Evolutionary conservation across 306 rosid genomes (phyloP).

Genomic region (Ceratonia siliqua): DNA sequence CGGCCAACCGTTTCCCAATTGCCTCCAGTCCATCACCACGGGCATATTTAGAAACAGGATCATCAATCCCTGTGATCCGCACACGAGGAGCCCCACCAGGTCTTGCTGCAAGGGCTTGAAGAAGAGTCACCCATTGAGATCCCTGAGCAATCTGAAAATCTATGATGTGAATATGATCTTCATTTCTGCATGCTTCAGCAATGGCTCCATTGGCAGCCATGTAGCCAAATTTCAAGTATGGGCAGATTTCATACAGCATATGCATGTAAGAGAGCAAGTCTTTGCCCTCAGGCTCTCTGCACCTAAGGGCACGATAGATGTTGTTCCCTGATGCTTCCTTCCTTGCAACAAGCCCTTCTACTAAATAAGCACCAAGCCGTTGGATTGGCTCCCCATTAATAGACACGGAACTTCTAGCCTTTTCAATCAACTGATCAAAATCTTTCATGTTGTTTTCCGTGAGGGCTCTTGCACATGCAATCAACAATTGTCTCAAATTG

Average conservation of each 20-base stretch:
- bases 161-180: slow-evolving; percentile 78
- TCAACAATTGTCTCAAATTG: slow-evolving; percentile 64
- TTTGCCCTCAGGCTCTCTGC: slow-evolving; percentile 76
- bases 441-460: slow-evolving; percentile 47
- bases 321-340: slow-evolving; percentile 71
- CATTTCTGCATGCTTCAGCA: slow-evolving; percentile 86
- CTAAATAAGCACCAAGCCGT: slow-evolving; percentile 87
- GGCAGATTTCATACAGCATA: slow-evolving; percentile 74
- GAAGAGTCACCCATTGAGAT: slow-evolving; percentile 80
- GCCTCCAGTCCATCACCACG: slow-evolving; percentile 77
- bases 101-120: slow-evolving; percentile 89
- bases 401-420: slow-evolving; percentile 67
- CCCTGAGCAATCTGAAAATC: slow-evolving; percentile 90
- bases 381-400: slow-evolving; percentile 78
- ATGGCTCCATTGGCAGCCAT: slow-evolving; percentile 97
- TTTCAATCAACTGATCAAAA: slow-evolving; percentile 56
- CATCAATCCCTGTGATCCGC: slow-evolving; percentile 82
- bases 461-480: slow-evolving; percentile 70
- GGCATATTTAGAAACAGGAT: slow-evolving; percentile 64
- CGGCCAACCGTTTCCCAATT: slow-evolving; percentile 53
- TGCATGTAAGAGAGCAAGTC: slow-evolving; percentile 82
- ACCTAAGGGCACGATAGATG: slow-evolving; percentile 66
- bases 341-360: slow-evolving; percentile 89
- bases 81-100: slow-evolving; percentile 83
- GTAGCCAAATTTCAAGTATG: slow-evolving; percentile 86